A percentile compares a stretch with the other conserved stretches of the same genome.
Conservation (phyloP, 1,284 basidiomycete genomes). For the Microbotryum violaceum region DNA sequence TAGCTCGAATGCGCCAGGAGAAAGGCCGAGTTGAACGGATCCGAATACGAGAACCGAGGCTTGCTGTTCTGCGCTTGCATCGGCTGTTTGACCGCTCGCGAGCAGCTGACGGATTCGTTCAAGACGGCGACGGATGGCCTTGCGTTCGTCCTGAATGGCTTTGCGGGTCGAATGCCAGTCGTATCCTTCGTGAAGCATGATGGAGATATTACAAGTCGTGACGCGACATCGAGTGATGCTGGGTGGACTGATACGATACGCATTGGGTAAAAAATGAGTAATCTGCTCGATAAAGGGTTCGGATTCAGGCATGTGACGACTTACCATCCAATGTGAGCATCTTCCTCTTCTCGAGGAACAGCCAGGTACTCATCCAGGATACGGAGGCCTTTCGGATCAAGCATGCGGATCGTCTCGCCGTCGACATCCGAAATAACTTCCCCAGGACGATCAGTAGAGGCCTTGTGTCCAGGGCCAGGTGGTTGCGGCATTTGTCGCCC, state of each 20-base stretch:
- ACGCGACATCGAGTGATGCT: slow-evolving; percentile 15
- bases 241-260: not conserved
- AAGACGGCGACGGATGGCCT: slow-evolving; percentile 73
- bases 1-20: slow-evolving; percentile 56
- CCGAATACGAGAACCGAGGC: slow-evolving; percentile 73
- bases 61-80: slow-evolving; percentile 63
- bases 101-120: slow-evolving; percentile 88
- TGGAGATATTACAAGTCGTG: slow-evolving; percentile 46
- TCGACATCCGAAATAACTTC: slow-evolving; percentile 59
- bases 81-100: slow-evolving; percentile 81
- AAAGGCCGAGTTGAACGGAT: slow-evolving; percentile 54
- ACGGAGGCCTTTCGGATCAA: slow-evolving; percentile 52
- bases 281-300: not conserved
- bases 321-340: slow-evolving; percentile 1
- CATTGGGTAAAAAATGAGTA: too few relatives aligned
- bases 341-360: not conserved
- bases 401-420: slow-evolving; percentile 75
- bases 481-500: not conserved
- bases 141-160: slow-evolving; percentile 78
- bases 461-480: not conserved
- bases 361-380: slow-evolving; percentile 61
- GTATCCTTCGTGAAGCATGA: slow-evolving; percentile 82
- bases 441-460: slow-evolving; percentile 30
- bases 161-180: slow-evolving; percentile 83
- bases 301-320: not conserved